Percentiles rank a stretch among this genome's conserved stretches.
Conservation (phyloP, 306 rosid genomes). For the Ormosia emarginata region DNA sequence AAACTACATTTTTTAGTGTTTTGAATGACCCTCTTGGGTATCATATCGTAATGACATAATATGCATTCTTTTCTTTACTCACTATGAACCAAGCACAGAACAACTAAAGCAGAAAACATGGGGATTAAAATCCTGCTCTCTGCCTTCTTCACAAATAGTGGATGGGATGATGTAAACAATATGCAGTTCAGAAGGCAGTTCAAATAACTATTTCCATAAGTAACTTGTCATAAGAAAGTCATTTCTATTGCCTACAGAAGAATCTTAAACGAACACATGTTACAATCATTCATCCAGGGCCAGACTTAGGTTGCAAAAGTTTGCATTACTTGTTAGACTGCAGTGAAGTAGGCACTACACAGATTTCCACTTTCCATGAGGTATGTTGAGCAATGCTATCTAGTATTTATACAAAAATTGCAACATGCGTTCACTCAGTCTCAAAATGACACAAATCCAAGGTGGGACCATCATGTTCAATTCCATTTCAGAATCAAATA, state of each 20-base stretch:
- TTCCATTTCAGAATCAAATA: slow-evolving; percentile 9
- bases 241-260: background rate
- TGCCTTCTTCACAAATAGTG: slow-evolving; percentile 13
- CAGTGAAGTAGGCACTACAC: background rate
- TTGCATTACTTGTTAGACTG: background rate
- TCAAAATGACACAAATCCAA: slow-evolving; percentile 5
- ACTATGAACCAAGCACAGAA: background rate
- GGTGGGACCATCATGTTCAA: background rate
- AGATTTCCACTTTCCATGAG: background rate
- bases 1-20: background rate
- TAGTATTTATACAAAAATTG: background rate
- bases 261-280: background rate
- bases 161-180: background rate
- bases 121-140: background rate
- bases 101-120: background rate
- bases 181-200: background rate
- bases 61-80: background rate
- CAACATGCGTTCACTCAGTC: background rate
- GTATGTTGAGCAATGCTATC: background rate
- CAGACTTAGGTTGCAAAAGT: background rate
- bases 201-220: background rate
- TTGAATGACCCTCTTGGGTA: background rate
- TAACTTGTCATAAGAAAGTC: background rate
- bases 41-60: background rate
- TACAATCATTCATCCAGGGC: background rate